Conservation (phyloP, 1,284 basidiomycete genomes). For the Flammula alnicola region DNA sequence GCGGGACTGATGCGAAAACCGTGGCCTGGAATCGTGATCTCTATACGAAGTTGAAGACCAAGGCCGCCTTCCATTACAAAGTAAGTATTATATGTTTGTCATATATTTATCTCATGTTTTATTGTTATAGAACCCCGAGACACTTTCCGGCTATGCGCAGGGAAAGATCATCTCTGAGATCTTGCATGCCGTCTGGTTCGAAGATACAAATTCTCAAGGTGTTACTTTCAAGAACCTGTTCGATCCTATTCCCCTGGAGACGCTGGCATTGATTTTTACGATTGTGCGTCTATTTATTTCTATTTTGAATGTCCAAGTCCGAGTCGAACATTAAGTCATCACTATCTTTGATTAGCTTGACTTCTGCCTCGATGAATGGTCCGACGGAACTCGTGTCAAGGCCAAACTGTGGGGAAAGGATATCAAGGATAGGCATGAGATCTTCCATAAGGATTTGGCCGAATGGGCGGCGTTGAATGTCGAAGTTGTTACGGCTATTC, state of each 20-base stretch:
- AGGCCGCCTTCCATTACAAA: constrained; percentile 11
- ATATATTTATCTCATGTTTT: not conserved
- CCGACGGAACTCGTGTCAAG: constrained; percentile 16
- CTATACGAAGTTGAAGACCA: not conserved
- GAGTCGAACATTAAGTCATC: too few relatives aligned
- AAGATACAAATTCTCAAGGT: constrained; percentile 15
- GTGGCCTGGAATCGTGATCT: not conserved
- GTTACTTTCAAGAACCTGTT: constrained; percentile 19
- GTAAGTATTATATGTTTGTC: not conserved
- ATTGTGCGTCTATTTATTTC: constrained; percentile 11
- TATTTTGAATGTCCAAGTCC: not conserved
- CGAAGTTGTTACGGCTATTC: not conserved
- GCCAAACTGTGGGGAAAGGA: constrained; percentile 18
- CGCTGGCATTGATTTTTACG: constrained; percentile 22
- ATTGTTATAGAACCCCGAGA: not conserved
- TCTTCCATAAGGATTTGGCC: constrained; percentile 16
- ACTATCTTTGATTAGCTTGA: constrained; percentile 14
- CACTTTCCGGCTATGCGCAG: constrained; percentile 4
- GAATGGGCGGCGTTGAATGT: constrained; percentile 18
- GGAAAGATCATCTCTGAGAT: constrained; percentile 11
- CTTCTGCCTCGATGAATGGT: constrained; percentile 24
- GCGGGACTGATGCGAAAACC: not conserved
- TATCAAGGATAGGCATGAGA: constrained; percentile 10
- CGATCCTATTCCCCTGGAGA: constrained; percentile 21
- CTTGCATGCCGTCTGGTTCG: constrained; percentile 14